Base-by-base conservation (phyloP, 352 stramenopile species). In the Blastocystis sp. region DNA sequence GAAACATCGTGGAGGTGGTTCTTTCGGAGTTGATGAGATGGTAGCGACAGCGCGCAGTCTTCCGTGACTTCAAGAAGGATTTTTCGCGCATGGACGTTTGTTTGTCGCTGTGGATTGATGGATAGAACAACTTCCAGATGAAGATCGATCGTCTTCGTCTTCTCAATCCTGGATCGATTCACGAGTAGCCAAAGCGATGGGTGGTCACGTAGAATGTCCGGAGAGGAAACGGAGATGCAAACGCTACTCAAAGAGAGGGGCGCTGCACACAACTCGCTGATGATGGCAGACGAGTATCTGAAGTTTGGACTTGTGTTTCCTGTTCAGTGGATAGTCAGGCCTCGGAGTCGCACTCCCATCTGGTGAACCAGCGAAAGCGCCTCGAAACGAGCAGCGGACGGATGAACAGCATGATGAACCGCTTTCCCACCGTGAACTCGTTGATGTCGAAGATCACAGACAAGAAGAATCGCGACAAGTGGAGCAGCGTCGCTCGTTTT, bases 211-310 rank as follows among this genome's bases (percentile, higher is more conserved):
- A 81, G 69, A 27, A 81, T 81, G 46, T 49, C 69, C 21, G 18
- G 21, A 40, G 69, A 81, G 32, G 69, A 81, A 27, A 63, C 69
- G 2, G 69, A 81, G n/a, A 64, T 81, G 29, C 44, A 64, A 18
- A 18, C 46, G 27, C 40, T 81, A 40, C 42, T 81, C 44, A 81
- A 81, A 51, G 69, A 81, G 34, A 27, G 69, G 4, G 48, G 46
- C 11, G 44, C 69, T 48, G 51, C 48, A 11, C 44, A 61, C 32
- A 38, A 48, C 27, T 81, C 69, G 4, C 48, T 81, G 14, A n/a
- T 63, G 63, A 81, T 81, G 69, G 69, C 69, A 65, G 69, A 81
- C 63, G 27, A 29, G 6, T 81, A 64, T 61, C n/a, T 81, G 29
- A 51, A 81, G 69, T 81, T 14, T 3, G 6, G 61, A 9, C 46